These are phyloP conservation scores for Podospora anserina DNA, from an alignment of 495 filamentous ascomycete species.

Conservation along the genomic window DNA sequence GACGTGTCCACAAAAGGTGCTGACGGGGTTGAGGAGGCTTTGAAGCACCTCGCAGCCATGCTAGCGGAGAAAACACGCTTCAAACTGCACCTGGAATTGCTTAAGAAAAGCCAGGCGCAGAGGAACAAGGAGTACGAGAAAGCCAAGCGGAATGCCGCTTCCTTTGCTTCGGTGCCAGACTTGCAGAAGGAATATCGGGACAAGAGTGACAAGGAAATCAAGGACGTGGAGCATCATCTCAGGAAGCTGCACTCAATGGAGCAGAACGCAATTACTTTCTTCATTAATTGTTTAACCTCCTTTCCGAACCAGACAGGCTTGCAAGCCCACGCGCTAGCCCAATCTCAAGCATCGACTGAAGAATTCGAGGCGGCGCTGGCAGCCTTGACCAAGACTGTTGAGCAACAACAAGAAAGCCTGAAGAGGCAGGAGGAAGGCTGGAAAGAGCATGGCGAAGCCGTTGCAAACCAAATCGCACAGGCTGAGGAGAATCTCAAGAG, in stretches of 20 bases:
- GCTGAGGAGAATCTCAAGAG: neutral
- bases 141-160: conserved; percentile 23
- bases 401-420: neutral
- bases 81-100: conserved; percentile 11
- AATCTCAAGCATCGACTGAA: neutral
- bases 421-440: neutral
- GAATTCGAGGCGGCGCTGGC: conserved; percentile 10
- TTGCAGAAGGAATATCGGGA: conserved; percentile 25
- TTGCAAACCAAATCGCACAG: neutral
- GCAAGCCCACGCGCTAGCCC: neutral
- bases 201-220: conserved; percentile 7
- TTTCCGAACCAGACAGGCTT: neutral
- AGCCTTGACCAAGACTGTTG: neutral
- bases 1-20: neutral
- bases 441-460: neutral
- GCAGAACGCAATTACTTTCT: neutral
- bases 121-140: conserved; percentile 28
- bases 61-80: neutral
- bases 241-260: conserved; percentile 7
- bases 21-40: neutral
- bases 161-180: conserved; percentile 33
- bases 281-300: neutral
- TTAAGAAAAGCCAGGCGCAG: conserved; percentile 17
- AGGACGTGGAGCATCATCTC: conserved; percentile 1
- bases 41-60: neutral